Conservation (phyloP, 1,284 basidiomycete species). For the Cutaneotrichosporon mucoides region DNA sequence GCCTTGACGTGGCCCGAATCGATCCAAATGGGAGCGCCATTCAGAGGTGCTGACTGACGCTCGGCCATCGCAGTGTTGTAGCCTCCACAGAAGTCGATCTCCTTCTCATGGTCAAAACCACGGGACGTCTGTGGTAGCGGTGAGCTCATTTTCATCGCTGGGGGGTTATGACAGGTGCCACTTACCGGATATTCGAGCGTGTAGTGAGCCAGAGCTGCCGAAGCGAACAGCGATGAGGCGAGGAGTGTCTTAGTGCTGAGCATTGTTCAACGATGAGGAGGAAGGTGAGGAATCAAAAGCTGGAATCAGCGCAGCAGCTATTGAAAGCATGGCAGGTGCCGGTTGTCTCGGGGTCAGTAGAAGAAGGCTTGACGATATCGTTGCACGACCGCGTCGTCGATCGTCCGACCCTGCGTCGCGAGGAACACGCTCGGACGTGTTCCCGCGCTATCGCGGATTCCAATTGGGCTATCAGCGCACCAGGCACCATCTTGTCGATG, state of each 20-base stretch:
- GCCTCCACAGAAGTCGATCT: slow-evolving; percentile 54
- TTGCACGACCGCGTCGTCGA: too few relatives aligned
- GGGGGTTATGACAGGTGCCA: not conserved
- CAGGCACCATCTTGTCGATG: too few relatives aligned
- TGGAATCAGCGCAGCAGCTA: too few relatives aligned
- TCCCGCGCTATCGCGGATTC: too few relatives aligned
- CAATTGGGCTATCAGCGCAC: too few relatives aligned
- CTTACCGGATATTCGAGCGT: slow-evolving; percentile 60
- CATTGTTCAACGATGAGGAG: not conserved
- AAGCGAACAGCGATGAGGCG: slow-evolving; percentile 30
- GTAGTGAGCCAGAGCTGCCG: slow-evolving; percentile 61
- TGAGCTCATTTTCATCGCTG: not conserved
- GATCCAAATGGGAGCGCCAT: slow-evolving; percentile 50
- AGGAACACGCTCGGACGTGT: too few relatives aligned
- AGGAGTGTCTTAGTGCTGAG: slow-evolving; percentile 28
- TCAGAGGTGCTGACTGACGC: slow-evolving; percentile 63
- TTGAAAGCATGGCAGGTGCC: too few relatives aligned
- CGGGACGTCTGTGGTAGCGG: slow-evolving; percentile 49
- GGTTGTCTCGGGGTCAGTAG: too few relatives aligned
- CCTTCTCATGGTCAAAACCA: slow-evolving; percentile 60
- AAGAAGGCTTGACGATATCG: too few relatives aligned
- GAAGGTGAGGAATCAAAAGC: not conserved
- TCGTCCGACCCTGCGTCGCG: too few relatives aligned
- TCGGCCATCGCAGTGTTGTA: slow-evolving; percentile 47
- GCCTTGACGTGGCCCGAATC: slow-evolving; percentile 33